A percentile compares a stretch with the other conserved stretches of the same genome.
Evolutionary conservation across 495 filamentous ascomycete genomes (phyloP).

Genomic region (Talaromyces liani): DNA sequence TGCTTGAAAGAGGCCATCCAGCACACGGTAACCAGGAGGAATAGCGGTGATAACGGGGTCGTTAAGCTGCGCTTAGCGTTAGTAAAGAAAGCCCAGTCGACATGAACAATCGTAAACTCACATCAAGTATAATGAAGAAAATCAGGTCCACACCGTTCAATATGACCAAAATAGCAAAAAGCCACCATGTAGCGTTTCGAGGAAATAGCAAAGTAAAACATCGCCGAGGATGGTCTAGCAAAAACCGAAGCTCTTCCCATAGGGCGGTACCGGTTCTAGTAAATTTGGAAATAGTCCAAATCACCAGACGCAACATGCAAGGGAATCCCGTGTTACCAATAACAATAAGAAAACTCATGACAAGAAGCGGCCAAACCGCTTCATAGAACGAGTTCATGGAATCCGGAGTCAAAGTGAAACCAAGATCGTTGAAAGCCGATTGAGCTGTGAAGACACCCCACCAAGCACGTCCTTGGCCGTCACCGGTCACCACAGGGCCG

Average conservation of each 20-base stretch:
- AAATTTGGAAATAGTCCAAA: slow-evolving; percentile 63
- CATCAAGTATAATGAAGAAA: slow-evolving; percentile 85
- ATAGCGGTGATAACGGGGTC: slow-evolving; percentile 53
- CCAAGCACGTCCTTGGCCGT: slow-evolving; percentile 65
- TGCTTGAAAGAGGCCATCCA: slow-evolving; percentile 86
- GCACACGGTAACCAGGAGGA: slow-evolving; percentile 60
- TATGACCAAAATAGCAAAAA: slow-evolving; percentile 75
- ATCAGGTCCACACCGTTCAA: slow-evolving; percentile 80
- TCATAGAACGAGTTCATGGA: slow-evolving; percentile 83
- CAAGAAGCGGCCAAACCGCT: slow-evolving; percentile 63
- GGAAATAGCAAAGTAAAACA: slow-evolving; percentile 95
- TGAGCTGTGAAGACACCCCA: slow-evolving; percentile 85
- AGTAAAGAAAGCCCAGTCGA: neutral
- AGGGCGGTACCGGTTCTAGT: slow-evolving; percentile 53
- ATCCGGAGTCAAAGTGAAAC: slow-evolving; percentile 82
- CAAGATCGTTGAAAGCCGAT: slow-evolving; percentile 85
- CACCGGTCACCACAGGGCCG: slow-evolving; percentile 50
- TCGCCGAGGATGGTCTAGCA: slow-evolving; percentile 87
- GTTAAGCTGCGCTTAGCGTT: slow-evolving; percentile 47
- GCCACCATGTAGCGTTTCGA: slow-evolving; percentile 87
- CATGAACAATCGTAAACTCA: slow-evolving; percentile 31
- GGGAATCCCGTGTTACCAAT: slow-evolving; percentile 94
- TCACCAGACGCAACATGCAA: slow-evolving; percentile 82
- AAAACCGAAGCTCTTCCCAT: slow-evolving; percentile 83
- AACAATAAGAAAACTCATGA: slow-evolving; percentile 76